Conservation (phyloP, 2,329 filamentous ascomycete genomes). For the Colletotrichum godetiae region DNA sequence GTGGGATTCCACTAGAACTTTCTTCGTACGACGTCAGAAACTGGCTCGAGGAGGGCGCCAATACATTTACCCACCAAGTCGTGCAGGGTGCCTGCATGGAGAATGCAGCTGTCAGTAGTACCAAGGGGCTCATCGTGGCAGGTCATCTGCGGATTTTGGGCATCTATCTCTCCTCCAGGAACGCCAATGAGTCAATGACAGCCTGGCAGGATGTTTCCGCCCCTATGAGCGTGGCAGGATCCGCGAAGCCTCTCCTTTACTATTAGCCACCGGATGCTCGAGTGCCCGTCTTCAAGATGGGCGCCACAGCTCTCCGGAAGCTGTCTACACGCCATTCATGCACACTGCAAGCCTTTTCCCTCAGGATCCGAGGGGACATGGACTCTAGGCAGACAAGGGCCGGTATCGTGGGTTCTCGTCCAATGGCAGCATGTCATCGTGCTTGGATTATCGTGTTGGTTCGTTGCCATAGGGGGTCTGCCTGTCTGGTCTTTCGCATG, state of each 20-base stretch:
- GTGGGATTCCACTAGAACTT: constrained; percentile 6
- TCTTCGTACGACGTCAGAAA: constrained; percentile 9
- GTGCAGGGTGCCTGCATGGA: constrained; percentile 23
- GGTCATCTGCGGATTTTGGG: neutral
- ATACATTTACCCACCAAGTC: neutral
- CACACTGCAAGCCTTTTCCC: neutral
- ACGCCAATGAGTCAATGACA: neutral
- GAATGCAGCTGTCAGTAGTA: constrained; percentile 29
- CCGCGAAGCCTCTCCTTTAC: neutral
- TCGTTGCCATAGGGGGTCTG: neutral
- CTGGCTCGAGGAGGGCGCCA: neutral
- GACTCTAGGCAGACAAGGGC: neutral
- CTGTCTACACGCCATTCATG: neutral
- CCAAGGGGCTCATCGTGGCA: neutral
- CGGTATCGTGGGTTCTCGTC: neutral
- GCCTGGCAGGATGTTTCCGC: neutral
- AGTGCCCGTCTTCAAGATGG: neutral
- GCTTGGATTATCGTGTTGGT: neutral
- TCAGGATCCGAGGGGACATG: neutral
- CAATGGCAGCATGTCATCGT: neutral
- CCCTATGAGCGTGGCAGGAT: neutral
- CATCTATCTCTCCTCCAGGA: neutral
- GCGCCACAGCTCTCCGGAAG: neutral
- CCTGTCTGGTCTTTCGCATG: neutral
- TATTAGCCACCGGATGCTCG: neutral